Evolutionary conservation across 1,284 basidiomycete species (phyloP).

Genomic region (Cryptococcus wingfieldii): DNA sequence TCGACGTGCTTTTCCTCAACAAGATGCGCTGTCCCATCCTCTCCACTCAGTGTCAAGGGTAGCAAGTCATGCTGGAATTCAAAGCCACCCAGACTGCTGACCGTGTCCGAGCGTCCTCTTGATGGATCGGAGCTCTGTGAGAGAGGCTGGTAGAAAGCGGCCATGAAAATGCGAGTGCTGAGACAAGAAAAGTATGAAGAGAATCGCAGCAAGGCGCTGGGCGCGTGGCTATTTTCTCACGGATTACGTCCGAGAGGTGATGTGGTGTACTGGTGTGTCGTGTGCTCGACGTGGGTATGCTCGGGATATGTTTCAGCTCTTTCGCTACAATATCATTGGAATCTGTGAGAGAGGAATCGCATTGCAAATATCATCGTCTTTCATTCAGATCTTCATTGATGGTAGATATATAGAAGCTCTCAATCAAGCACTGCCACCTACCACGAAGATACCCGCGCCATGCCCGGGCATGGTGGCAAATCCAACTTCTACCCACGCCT

Average conservation of each 20-base stretch:
- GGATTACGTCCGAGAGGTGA: too few species aligned
- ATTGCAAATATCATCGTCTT: too few species aligned
- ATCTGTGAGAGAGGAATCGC: too few species aligned
- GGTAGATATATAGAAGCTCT: background rate
- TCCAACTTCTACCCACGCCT: conserved; percentile 63
- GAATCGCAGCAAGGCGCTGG: too few species aligned
- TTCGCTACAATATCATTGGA: too few species aligned
- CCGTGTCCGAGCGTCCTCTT: conserved; percentile 58
- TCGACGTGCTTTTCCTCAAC: conserved; percentile 62
- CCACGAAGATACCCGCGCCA: conserved; percentile 57
- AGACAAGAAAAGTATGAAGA: too few species aligned
- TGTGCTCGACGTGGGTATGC: too few species aligned
- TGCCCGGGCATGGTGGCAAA: conserved; percentile 81
- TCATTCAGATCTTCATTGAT: too few species aligned
- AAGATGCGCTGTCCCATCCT: conserved; percentile 55
- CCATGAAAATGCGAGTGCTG: too few species aligned
- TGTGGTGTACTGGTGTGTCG: too few species aligned
- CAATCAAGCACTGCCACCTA: background rate
- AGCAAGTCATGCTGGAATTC: conserved; percentile 72
- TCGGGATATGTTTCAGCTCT: too few species aligned
- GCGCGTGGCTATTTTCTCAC: too few species aligned
- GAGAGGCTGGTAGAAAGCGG: conserved; percentile 5
- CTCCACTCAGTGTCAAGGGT: conserved; percentile 68
- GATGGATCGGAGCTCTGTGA: background rate
- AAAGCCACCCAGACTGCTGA: conserved; percentile 58